These are phyloP conservation scores for Teunomyces stri DNA, from an alignment of 805 yeast species.

Conservation along the genomic window DNA sequence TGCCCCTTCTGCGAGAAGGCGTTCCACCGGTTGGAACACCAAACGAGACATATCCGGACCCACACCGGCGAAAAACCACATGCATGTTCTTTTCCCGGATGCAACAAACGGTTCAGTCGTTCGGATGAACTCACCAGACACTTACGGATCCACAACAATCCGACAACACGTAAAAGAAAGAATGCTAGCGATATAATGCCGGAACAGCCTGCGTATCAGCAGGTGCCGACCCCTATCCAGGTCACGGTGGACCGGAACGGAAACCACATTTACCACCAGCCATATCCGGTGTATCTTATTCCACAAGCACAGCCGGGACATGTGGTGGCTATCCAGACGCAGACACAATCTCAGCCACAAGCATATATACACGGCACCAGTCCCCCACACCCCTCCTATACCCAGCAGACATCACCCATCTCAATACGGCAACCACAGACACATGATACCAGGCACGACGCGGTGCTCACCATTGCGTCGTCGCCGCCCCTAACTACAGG, in stretches of 20 bases:
- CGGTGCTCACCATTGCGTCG: neutral
- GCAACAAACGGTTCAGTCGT: slow-evolving; percentile 64
- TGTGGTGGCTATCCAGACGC: neutral
- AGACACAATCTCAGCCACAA: neutral
- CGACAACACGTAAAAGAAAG: slow-evolving; percentile 62
- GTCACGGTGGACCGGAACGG: slow-evolving; percentile 20
- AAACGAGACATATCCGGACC: slow-evolving; percentile 74
- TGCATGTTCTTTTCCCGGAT: slow-evolving; percentile 69
- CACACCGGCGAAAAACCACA: slow-evolving; percentile 85
- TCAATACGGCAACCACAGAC: slow-evolving; percentile 6
- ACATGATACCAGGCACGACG: slow-evolving; percentile 5
- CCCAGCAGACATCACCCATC: slow-evolving; percentile 32
- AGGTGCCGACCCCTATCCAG: slow-evolving; percentile 6
- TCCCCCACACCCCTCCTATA: neutral
- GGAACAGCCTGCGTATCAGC: neutral
- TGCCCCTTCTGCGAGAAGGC: slow-evolving; percentile 76
- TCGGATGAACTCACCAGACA: slow-evolving; percentile 77
- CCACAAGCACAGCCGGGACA: slow-evolving; percentile 6
- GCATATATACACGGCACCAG: neutral
- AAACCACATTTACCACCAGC: slow-evolving; percentile 28
- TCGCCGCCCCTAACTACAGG: slow-evolving; percentile 5
- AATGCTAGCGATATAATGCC: slow-evolving; percentile 16
- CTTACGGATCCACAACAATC: slow-evolving; percentile 68
- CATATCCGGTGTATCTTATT: slow-evolving; percentile 38
- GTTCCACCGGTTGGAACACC: slow-evolving; percentile 74